Percentiles rank a stretch among this genome's conserved stretches.
Conservation (phyloP, 2,329 filamentous ascomycete genomes). For the Nothopassalora personata region DNA sequence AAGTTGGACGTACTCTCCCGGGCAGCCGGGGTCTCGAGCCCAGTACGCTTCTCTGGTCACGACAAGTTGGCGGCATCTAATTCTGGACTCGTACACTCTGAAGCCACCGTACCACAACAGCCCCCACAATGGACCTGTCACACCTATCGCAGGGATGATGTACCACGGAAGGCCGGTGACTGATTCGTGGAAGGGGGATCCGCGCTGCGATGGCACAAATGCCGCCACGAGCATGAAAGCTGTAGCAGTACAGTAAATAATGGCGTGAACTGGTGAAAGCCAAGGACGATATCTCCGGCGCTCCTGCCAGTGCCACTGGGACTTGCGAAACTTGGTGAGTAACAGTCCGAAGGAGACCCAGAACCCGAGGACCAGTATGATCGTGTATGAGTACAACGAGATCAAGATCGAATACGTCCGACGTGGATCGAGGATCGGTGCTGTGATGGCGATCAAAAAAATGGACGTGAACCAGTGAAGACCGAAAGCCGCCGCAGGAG, state of each 20-base stretch:
- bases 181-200: constrained; percentile 17
- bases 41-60: constrained; percentile 19
- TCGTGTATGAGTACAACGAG: constrained; percentile 38
- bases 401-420: constrained; percentile 33
- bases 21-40: constrained; percentile 14
- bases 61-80: constrained; percentile 15
- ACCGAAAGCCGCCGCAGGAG: constrained; percentile 35
- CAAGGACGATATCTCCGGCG: constrained; percentile 23
- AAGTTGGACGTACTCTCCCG: constrained; percentile 18
- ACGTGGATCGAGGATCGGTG: constrained; percentile 20
- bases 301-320: constrained; percentile 16
- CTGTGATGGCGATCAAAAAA: constrained; percentile 32
- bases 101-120: constrained; percentile 20
- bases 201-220: constrained; percentile 17
- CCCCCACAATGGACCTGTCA: constrained; percentile 21
- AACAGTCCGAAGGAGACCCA: constrained; percentile 33
- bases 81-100: constrained; percentile 13
- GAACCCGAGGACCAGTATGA: constrained; percentile 28
- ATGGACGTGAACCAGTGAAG: constrained; percentile 38
- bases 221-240: constrained; percentile 21
- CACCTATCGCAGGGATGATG: constrained; percentile 21
- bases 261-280: constrained; percentile 21
- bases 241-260: constrained; percentile 20
- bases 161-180: constrained; percentile 20
- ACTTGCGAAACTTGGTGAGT: constrained; percentile 24